phyloP scores from a whole-genome alignment of 495 filamentous ascomycete genomes.

The Lasiosphaeris hirsuta region DNA sequence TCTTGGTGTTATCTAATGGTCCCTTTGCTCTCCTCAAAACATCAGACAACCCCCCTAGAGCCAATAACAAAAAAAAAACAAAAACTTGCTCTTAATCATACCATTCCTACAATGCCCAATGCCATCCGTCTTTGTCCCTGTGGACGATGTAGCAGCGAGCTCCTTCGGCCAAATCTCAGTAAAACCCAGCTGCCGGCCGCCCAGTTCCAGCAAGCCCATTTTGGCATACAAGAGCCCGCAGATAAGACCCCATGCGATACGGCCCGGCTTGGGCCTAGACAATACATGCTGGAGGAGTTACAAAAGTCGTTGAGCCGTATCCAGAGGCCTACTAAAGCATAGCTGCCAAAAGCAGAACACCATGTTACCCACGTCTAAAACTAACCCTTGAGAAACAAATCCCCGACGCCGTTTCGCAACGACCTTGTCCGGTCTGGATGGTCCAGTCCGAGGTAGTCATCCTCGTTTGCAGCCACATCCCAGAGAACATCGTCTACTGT shows the following conservation, averaged over 20 bases:
- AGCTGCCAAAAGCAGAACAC: neutral
- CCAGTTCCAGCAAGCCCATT: neutral
- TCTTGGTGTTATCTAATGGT: neutral
- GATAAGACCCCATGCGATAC: too few species aligned
- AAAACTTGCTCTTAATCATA: slow-evolving; percentile 7
- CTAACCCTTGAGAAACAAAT: slow-evolving; percentile 55
- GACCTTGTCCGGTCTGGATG: slow-evolving; percentile 69
- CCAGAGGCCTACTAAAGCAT: neutral
- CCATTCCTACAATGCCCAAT: slow-evolving; percentile 15
- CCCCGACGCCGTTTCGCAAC: slow-evolving; percentile 50
- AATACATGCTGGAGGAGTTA: neutral
- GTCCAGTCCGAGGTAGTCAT: slow-evolving; percentile 86
- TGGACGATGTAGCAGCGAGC: neutral
- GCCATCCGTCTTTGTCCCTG: neutral
- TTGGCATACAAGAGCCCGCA: too few species aligned
- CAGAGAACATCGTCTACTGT: slow-evolving; percentile 74
- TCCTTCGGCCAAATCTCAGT: neutral
- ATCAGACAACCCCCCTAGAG: neutral
- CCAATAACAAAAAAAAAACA: neutral
- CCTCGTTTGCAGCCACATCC: slow-evolving; percentile 61
- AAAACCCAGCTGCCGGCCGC: neutral
- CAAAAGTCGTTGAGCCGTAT: slow-evolving; percentile 1
- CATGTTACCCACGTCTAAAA: neutral
- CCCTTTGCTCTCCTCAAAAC: neutral
- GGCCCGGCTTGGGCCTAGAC: too few species aligned